These are phyloP conservation scores for Neolecta irregularis DNA, from an alignment of 1,139 yeast genomes.

Conservation along the genomic window DNA sequence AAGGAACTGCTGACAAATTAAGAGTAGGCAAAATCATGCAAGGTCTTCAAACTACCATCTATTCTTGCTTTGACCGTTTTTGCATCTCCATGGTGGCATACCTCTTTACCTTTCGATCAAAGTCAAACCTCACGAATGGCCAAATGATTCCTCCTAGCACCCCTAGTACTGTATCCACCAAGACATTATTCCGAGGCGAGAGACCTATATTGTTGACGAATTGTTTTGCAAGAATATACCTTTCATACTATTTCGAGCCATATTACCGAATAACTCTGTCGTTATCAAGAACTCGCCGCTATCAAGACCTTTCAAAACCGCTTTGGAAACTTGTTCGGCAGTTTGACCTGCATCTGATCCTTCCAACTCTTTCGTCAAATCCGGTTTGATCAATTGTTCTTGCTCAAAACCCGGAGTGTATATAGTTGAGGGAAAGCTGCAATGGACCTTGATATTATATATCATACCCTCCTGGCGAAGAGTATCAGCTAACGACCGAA, in stretches of 20 bases:
- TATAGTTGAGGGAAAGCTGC: slow-evolving; percentile 79
- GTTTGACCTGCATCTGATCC: slow-evolving; percentile 66
- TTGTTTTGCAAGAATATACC: not conserved
- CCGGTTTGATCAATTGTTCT: slow-evolving; percentile 77
- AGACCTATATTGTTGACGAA: slow-evolving; percentile 10
- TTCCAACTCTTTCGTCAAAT: slow-evolving; percentile 65
- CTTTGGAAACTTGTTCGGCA: slow-evolving; percentile 50
- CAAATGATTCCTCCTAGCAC: slow-evolving; percentile 7
- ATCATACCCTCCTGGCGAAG: slow-evolving; percentile 69
- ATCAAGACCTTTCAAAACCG: slow-evolving; percentile 40
- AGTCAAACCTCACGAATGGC: slow-evolving; percentile 11
- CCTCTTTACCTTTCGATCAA: slow-evolving; percentile 10
- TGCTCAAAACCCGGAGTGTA: slow-evolving; percentile 70
- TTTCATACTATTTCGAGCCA: slow-evolving; percentile 6
- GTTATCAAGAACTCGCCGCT: slow-evolving; percentile 60
- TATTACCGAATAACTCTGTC: slow-evolving; percentile 60
- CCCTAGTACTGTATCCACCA: slow-evolving; percentile 8
- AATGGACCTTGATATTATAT: slow-evolving; percentile 38
- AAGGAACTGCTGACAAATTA: too few relatives aligned
- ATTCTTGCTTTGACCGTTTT: too few relatives aligned
- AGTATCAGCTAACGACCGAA: slow-evolving; percentile 56
- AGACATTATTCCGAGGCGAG: slow-evolving; percentile 9
- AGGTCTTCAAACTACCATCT: too few relatives aligned
- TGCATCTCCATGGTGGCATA: slow-evolving; percentile 3
- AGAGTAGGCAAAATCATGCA: too few relatives aligned